phyloP scores from a whole-genome alignment of 805 yeast genomes.

The Wickerhamomyces hampshirensis region DNA sequence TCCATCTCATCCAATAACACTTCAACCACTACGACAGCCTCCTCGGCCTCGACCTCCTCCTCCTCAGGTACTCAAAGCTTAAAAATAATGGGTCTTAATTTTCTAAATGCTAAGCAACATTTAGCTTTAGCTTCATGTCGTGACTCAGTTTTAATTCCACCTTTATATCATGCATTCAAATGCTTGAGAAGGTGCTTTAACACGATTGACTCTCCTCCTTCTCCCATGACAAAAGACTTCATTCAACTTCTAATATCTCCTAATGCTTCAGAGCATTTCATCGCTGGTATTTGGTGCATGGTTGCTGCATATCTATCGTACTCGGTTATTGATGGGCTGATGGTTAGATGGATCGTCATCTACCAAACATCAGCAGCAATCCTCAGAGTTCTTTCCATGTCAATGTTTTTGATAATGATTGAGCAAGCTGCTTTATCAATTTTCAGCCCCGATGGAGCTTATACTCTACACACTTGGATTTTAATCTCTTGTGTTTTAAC shows the following conservation, averaged over 20 bases:
- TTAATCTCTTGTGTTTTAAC: conserved; percentile 83
- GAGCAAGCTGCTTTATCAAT: conserved; percentile 65
- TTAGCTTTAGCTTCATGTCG: conserved; percentile 72
- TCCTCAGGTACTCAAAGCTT: conserved; percentile 21
- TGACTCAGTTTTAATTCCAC: conserved; percentile 68
- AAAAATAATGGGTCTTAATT: conserved; percentile 62
- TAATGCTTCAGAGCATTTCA: conserved; percentile 69
- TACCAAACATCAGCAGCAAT: conserved; percentile 88
- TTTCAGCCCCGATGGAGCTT: conserved; percentile 65
- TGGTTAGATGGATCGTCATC: conserved; percentile 91
- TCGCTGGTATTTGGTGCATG: conserved; percentile 89
- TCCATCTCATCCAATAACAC: too few species aligned
- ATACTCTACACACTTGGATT: conserved; percentile 87
- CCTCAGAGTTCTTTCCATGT: conserved; percentile 78
- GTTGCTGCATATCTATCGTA: conserved; percentile 84
- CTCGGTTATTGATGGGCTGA: conserved; percentile 80
- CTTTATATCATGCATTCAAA: conserved; percentile 48
- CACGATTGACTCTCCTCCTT: too few species aligned
- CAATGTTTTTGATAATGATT: conserved; percentile 62
- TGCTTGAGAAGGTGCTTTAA: too few species aligned
- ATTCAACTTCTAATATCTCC: conserved; percentile 42
- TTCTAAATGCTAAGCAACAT: conserved; percentile 73
- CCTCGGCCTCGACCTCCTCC: too few species aligned
- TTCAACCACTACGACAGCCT: too few species aligned
- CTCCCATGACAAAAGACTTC: conserved; percentile 3